phyloP scores from a whole-genome alignment of 768 basidiomycete species.

The Bullera alba region DNA sequence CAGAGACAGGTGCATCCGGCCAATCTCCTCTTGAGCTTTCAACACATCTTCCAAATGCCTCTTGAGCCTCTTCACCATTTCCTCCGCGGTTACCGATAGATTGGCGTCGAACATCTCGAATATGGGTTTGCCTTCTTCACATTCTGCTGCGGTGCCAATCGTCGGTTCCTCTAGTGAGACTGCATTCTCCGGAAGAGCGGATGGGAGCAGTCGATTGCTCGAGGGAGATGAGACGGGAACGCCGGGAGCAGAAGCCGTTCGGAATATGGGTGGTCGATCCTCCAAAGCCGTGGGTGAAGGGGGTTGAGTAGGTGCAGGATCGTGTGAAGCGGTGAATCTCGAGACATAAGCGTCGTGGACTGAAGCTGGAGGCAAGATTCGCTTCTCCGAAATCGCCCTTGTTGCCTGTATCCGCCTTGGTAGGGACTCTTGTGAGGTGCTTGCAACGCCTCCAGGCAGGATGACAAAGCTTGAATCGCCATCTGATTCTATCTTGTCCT shows the following conservation, averaged over 20 bases:
- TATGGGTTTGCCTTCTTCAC: conserved; percentile 16
- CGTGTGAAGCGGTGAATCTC: conserved; percentile 5
- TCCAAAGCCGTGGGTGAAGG: not conserved
- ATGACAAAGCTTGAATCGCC: not conserved
- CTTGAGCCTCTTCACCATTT: conserved; percentile 25
- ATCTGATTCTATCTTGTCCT: not conserved
- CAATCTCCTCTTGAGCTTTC: conserved; percentile 34
- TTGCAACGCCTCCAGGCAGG: too few relatives aligned
- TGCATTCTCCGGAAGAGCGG: not conserved
- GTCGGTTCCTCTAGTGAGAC: not conserved
- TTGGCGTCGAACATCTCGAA: conserved; percentile 37
- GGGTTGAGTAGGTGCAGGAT: not conserved
- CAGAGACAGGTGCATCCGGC: conserved; percentile 29
- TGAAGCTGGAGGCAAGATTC: conserved; percentile 21
- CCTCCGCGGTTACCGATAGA: conserved; percentile 13
- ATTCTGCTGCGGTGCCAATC: not conserved
- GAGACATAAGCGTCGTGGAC: conserved; percentile 30
- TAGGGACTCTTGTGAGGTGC: too few relatives aligned
- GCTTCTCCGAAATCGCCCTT: too few relatives aligned
- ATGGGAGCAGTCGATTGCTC: not conserved
- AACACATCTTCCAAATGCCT: conserved; percentile 32
- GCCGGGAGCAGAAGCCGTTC: conserved; percentile 13
- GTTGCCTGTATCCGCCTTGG: too few relatives aligned
- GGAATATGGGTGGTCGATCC: not conserved
- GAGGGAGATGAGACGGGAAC: conserved; percentile 1